Base-by-base conservation (phyloP, 2,329 filamentous ascomycete genomes). In the Fusarium longipes region DNA sequence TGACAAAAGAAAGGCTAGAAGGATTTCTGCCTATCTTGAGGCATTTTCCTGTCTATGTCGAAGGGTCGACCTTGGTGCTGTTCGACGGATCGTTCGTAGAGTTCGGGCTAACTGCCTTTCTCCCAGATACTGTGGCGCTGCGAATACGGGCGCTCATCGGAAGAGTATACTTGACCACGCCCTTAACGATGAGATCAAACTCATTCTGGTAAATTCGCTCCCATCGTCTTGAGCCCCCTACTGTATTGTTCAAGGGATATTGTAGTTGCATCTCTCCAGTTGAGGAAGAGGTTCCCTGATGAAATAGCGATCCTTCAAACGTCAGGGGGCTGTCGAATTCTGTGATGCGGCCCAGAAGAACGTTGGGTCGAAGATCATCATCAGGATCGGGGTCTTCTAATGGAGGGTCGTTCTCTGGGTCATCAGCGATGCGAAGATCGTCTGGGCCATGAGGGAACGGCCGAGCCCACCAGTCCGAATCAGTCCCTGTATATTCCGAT, bases 181-280 rank as follows among this genome's bases (percentile, higher is more conserved):
- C 96, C 71, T 96, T 90, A 39, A 99, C 87, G 63, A 98, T 95
- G 47, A 99, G 85, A 70, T 97, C 93, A 71, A 98, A 99, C 42
- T 95, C 92, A 77, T 97, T 92, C 68, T 96, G 88, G 49, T 97
- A 84, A 44, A 98, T 94, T 61, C 89, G 87, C 76, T 97, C 93
- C 96, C 96, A 99, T 14, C 94, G 88, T 74, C 91, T 89, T 3
- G 90, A 90, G 10, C 95, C 96, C 38, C 92, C 91, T 40, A 93
- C 89, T 0, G 96, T 98, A 71, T 89, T 89, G 77, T 98, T 99
- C 6, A 95, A 94, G 0, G 96, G 96, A 55, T 91, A 89, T 25
- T 84, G 81, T 5, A 99, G 86, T 36, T 95, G 91, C 68, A 99
- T 87, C 74, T 96, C 92, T 29, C 93, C 95, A 7, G 91, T 88